Percentiles rank a stretch among this genome's conserved stretches.
Conservation (phyloP, 352 stramenopile genomes). For the Phytopythium sindhum region DNA sequence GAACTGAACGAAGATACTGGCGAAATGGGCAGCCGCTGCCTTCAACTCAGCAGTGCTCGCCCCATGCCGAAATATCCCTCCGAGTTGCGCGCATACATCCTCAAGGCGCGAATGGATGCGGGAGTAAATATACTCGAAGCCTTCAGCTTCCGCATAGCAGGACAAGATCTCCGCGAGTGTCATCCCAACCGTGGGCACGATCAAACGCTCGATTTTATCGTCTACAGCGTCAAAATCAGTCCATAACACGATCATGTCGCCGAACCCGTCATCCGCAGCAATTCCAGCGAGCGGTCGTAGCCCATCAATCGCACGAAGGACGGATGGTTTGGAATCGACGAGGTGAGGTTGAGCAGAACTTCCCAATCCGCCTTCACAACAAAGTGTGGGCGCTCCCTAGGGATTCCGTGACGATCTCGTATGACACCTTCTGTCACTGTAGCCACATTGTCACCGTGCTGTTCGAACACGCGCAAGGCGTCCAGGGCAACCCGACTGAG, state of each 20-base stretch:
- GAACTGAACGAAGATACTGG: not conserved
- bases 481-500: not conserved
- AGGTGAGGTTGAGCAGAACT: not conserved
- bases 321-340: not conserved
- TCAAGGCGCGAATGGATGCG: not conserved
- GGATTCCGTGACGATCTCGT: not conserved
- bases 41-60: not conserved
- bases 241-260: not conserved
- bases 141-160: not conserved
- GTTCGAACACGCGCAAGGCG: not conserved
- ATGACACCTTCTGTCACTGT: not conserved
- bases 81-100: not conserved
- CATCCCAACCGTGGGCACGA: not conserved
- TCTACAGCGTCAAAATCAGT: not conserved
- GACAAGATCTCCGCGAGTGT: not conserved
- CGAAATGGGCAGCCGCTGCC: not conserved
- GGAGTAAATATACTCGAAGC: not conserved
- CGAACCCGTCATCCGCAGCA: not conserved
- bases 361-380: not conserved
- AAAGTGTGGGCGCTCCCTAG: not conserved
- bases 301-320: not conserved
- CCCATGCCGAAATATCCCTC: not conserved
- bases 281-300: not conserved
- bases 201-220: not conserved
- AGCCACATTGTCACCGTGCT: not conserved